These are phyloP conservation scores for Aspergillus sparsus DNA, from an alignment of 495 filamentous ascomycete species.

Conservation along the genomic window DNA sequence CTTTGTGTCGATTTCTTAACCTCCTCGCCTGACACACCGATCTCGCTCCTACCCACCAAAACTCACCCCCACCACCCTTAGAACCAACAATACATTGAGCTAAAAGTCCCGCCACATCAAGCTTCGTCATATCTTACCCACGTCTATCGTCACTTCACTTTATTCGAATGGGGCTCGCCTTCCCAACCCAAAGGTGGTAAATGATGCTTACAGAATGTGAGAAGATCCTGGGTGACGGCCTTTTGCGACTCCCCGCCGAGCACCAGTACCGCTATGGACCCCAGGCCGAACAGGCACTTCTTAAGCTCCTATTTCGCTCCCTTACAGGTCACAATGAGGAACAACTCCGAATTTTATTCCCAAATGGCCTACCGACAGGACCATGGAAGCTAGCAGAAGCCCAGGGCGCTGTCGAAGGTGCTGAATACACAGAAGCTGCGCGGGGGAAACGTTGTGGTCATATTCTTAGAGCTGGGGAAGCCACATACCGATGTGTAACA, in stretches of 20 bases:
- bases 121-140: conserved; percentile 9
- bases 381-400: conserved; percentile 77
- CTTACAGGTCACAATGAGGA: conserved; percentile 72
- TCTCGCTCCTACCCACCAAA: not conserved
- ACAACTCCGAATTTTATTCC: conserved; percentile 76
- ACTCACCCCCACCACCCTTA: not conserved
- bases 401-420: conserved; percentile 89
- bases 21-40: not conserved
- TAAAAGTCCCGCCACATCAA: conserved; percentile 18
- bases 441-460: conserved; percentile 95
- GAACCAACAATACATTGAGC: not conserved
- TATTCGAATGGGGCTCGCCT: conserved; percentile 37
- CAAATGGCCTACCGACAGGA: conserved; percentile 63
- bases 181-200: conserved; percentile 25
- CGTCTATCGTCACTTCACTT: conserved; percentile 1
- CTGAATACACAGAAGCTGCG: conserved; percentile 91
- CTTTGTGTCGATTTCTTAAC: not conserved
- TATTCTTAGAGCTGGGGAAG: conserved; percentile 90
- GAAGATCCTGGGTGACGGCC: conserved; percentile 70
- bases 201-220: conserved; percentile 70
- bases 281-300: conserved; percentile 65
- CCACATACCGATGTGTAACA: conserved; percentile 89
- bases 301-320: conserved; percentile 80
- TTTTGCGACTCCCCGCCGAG: conserved; percentile 68
- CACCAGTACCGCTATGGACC: conserved; percentile 73